Evolutionary conservation across 2,329 filamentous ascomycete genomes (phyloP).

Genomic region (Aspergillus nomiae): DNA sequence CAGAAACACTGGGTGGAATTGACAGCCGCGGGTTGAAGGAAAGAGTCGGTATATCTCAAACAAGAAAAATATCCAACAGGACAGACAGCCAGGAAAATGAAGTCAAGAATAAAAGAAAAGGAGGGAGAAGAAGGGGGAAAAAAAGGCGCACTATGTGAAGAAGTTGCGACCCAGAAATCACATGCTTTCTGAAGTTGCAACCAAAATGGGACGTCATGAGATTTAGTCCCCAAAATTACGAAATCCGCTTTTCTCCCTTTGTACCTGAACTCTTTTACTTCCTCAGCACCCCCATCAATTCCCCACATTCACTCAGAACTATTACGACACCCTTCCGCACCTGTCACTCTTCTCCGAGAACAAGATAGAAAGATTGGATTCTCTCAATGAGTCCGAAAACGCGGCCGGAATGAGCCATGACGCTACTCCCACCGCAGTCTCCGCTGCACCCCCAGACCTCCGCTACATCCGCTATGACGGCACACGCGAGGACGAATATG

Average conservation of each 20-base stretch:
- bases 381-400: conserved; percentile 16
- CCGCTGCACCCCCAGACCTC: conserved; percentile 35
- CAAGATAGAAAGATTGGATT: background rate
- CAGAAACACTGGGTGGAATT: conserved; percentile 4
- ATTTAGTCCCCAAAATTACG: background rate
- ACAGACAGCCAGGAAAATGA: background rate
- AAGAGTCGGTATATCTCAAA: background rate
- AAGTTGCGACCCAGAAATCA: conserved; percentile 12
- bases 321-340: background rate
- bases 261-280: background rate
- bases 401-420: conserved; percentile 33
- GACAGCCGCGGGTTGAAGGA: background rate
- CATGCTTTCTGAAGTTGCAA: conserved; percentile 9
- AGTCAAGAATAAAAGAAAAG: background rate
- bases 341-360: background rate
- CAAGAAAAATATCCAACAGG: background rate
- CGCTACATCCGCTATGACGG: conserved; percentile 63
- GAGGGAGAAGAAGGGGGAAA: background rate
- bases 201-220: conserved; percentile 3
- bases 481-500: conserved; percentile 64
- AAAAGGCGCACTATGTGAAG: background rate
- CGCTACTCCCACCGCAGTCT: conserved; percentile 17
- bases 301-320: background rate
- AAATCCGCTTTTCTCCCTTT: too few relatives aligned
- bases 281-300: background rate